Evolutionary conservation across 208 protist genomes (phyloP), one percentile per base, ranked within the genome.

Genomic region (Angomonas deanei): DNA sequence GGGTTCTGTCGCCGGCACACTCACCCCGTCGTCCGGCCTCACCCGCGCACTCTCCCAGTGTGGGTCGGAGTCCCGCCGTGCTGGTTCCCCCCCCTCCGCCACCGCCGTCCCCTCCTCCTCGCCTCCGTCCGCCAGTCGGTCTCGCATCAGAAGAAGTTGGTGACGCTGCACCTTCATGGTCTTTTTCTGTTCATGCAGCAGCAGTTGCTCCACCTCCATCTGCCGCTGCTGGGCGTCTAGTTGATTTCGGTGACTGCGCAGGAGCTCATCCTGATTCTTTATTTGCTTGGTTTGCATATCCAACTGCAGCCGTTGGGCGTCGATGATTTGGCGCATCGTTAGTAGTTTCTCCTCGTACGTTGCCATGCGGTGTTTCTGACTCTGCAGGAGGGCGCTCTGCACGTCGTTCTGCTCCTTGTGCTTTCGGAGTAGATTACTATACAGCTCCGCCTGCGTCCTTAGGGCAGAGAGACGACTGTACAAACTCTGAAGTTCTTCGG

Each of bases 401-500:
- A 94, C 84, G 60, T 94, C 88, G 72, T 88, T 87, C 62, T 92
- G 84, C 71, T 91, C 82, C 64, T 90, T 91, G 68, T 91, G 82
- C 36, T 88, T 88, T 2, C 74, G 74, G 26, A 94, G 78, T 21
- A 94, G 70, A 62, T 83, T 90, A 62, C 75, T 84, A 68, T 92
- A 94, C 39, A 94, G 74, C 68, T 90, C 79, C 34, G 75, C 64
- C 63, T 94, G 88, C 26, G 74, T 84, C 17, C 88, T 81, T 34
- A 94, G 66, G 17, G 82, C 81, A 5, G 80, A 72, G 21, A 94
- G 72, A 19, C 87, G 83, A 53, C 76, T 75, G 60, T 90, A 80
- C 26, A 91, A 61, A 46, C 78, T 89, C 59, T 91, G 79, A 57
- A 91, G 70, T 65, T 91, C 84, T 52, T 94, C 84, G 1, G 84